A percentile compares a stretch with the other conserved stretches of the same genome.
These are phyloP conservation scores for Carex kokanica DNA, from an alignment of 176 grass and related monocot species.

Conservation along the genomic window DNA sequence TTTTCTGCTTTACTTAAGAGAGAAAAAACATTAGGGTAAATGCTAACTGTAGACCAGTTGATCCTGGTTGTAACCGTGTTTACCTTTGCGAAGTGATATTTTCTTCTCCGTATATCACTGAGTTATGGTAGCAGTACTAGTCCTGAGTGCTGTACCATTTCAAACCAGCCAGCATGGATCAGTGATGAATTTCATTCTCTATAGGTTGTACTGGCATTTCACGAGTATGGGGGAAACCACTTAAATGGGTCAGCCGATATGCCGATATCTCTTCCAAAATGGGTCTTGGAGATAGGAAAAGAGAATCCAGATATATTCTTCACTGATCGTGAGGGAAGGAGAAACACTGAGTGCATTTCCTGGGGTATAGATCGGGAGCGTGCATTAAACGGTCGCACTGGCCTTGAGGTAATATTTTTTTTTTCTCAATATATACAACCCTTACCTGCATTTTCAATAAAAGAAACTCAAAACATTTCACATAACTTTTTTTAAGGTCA, in stretches of 20 bases:
- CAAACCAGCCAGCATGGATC: neutral
- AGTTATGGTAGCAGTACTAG: neutral
- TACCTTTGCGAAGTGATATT: neutral
- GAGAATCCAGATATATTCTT: conserved; percentile 95
- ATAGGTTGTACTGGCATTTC: conserved; percentile 89
- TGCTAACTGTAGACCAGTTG: neutral
- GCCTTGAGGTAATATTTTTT: conserved; percentile 80
- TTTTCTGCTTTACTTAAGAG: conserved; percentile 3
- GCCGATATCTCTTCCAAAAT: conserved; percentile 65
- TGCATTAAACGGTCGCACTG: conserved; percentile 77
- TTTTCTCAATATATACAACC: neutral
- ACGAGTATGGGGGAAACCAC: conserved; percentile 46
- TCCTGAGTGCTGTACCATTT: neutral
- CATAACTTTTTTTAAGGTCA: too few species aligned
- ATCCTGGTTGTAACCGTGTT: neutral
- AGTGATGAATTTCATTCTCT: conserved; percentile 21
- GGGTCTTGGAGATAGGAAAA: conserved; percentile 90
- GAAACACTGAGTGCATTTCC: conserved; percentile 87
- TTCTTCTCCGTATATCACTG: neutral
- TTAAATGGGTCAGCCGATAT: conserved; percentile 42
- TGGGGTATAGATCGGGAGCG: conserved; percentile 91
- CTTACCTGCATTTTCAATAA: neutral
- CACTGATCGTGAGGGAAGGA: conserved; percentile 81
- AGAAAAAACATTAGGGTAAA: neutral
- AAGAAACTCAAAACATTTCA: neutral